Base-by-base conservation (phyloP, 2,329 filamentous ascomycete genomes). In the Colletotrichum cereale region DNA sequence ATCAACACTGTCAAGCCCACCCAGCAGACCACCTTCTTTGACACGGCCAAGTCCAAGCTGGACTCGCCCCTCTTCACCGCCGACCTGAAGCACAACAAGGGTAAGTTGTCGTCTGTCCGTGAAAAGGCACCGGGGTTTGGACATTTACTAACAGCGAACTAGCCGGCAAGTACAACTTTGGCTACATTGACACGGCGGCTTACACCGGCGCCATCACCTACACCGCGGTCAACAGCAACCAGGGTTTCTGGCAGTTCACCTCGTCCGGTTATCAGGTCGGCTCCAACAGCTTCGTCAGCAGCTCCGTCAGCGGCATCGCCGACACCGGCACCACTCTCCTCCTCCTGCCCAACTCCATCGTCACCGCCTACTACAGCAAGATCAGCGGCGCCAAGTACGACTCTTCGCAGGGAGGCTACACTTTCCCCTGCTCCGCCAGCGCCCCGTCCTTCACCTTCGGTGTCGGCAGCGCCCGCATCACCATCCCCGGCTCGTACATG, bases 221-320 rank as follows among this genome's bases (percentile, higher is more conserved):
- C 80, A 81, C 85, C 44, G 74, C 84, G 48, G 88, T 91, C 63
- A 83, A 89, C 80, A 84, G 74, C 75, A 84, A 82, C 58, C 77
- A 88, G 10, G 91, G 91, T 12, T 92, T 87, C 83, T 93, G 91
- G 91, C 81, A 83, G 52, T 92, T 92, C 82, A 80, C 66, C 31
- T 73, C 74, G n/a, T 65, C 72, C 38, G 66, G 71, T 36, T 76
- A 74, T 68, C 58, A 70, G 42, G 71, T 76, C 53, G 75, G 75
- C 67, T 71, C 66, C 21, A 73, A 55, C 47, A 10, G 52, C 31
- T 75, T 72, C 67, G 67, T 57, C 53, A 52, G 56, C 38, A 67
- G 64, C 52, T 47, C 66, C 16, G n/a, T 73, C 52, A 78, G 48
- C 55, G 75, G 73, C 53, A 74, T 76, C 55, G 70, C 71, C 55